phyloP scores from a whole-genome alignment of 495 filamentous ascomycete species.

The Pyrenula aspistea region DNA sequence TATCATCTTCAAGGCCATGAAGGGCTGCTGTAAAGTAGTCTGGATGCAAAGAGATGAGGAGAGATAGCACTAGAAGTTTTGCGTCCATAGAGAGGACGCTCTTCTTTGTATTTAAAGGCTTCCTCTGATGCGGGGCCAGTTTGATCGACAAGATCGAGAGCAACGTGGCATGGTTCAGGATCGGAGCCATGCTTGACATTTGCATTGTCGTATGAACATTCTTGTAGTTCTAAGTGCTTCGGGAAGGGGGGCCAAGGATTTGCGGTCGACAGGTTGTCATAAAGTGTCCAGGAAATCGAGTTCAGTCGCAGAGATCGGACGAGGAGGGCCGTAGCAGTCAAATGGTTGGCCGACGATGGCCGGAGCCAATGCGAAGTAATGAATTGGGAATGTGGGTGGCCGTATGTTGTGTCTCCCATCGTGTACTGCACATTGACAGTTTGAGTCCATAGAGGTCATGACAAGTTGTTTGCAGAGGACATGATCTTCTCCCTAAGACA shows the following conservation, averaged over 20 bases:
- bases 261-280: neutral
- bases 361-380: neutral
- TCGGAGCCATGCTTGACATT: neutral
- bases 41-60: neutral
- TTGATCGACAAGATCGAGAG: neutral
- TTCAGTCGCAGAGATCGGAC: neutral
- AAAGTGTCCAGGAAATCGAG: neutral
- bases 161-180: neutral
- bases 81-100: neutral
- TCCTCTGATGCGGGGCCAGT: neutral
- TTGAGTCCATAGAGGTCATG: neutral
- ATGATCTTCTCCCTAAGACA: neutral
- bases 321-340: neutral
- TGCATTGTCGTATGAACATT: neutral
- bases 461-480: neutral
- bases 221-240: neutral
- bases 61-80: neutral
- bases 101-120: neutral
- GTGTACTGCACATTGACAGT: neutral
- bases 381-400: neutral
- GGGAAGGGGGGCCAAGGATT: neutral
- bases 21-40: neutral
- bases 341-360: neutral
- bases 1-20: neutral
- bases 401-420: neutral